Conservation (phyloP, 768 basidiomycete genomes). For the Naematelia aurantialba region DNA sequence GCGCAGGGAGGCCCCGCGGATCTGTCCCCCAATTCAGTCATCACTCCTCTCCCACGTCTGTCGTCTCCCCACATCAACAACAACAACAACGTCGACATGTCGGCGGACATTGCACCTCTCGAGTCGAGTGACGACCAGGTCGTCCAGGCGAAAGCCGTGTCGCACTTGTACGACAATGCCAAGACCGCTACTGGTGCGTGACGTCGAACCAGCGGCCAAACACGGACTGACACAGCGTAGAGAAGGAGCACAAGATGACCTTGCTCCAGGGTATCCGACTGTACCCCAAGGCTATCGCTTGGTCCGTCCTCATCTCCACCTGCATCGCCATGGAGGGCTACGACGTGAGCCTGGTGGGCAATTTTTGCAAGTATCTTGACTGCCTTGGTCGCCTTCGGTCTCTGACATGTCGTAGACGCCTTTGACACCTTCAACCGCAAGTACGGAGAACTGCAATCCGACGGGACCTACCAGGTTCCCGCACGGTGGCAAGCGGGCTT, state of each 20-base stretch:
- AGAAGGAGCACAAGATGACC: conserved; percentile 49
- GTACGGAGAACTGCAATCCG: conserved; percentile 34
- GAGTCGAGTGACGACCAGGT: no score
- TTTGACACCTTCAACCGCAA: conserved; percentile 45
- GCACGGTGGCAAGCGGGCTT: conserved; percentile 52
- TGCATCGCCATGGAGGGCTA: conserved; percentile 48
- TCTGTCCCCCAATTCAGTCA: not conserved
- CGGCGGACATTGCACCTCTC: not conserved
- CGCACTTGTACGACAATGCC: not conserved
- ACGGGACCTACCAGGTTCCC: conserved; percentile 49
- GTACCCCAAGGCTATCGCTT: conserved; percentile 51
- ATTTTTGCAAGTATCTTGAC: conserved; percentile 42
- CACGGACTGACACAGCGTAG: no score
- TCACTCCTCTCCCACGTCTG: not conserved
- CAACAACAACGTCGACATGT: not conserved
- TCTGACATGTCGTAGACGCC: conserved; percentile 29
- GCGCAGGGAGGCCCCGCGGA: not conserved
- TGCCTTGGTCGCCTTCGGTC: no score
- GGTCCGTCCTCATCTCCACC: conserved; percentile 42
- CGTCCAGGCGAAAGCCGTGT: not conserved
- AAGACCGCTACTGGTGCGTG: not conserved
- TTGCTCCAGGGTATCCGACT: conserved; percentile 45
- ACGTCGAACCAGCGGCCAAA: not conserved
- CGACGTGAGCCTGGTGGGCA: conserved; percentile 33
- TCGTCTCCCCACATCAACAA: not conserved